Percentiles rank a stretch among this genome's conserved stretches.
Conservation (phyloP, 139 green algal genomes). For the Chlamydomonas asymmetrica region DNA sequence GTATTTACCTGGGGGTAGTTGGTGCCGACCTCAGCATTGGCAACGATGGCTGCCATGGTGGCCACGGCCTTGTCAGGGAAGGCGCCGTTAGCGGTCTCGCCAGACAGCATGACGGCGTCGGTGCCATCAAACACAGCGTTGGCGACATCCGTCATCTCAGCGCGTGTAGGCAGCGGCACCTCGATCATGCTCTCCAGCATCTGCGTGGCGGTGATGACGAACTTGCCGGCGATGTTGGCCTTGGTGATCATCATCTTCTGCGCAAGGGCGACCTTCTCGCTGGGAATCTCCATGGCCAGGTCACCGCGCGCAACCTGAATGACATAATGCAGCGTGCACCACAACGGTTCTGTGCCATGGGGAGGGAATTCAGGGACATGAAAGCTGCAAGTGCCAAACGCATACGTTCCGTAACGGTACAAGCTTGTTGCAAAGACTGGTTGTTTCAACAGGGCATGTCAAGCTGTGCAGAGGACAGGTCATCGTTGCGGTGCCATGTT, state of each 20-base stretch:
- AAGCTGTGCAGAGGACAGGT: too few species aligned
- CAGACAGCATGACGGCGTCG: constrained; percentile 65
- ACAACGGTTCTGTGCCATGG: too few species aligned
- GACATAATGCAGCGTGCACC: too few species aligned
- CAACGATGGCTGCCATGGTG: constrained; percentile 59
- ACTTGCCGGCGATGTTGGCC: constrained; percentile 79
- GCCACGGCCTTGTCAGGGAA: constrained; percentile 50
- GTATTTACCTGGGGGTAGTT: constrained; percentile 32
- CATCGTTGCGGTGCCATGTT: too few species aligned
- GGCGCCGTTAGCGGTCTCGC: constrained; percentile 60
- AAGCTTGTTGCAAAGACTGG: too few species aligned
- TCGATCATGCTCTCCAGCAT: constrained; percentile 70
- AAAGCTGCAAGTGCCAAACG: too few species aligned
- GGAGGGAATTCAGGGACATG: too few species aligned
- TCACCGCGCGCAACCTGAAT: constrained; percentile 65
- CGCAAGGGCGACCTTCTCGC: constrained; percentile 49
- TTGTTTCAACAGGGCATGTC: too few species aligned
- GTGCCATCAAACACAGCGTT: constrained; percentile 83
- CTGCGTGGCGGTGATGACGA: constrained; percentile 66
- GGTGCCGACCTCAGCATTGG: constrained; percentile 51
- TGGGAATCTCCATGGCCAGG: constrained; percentile 68
- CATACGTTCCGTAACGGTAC: too few species aligned
- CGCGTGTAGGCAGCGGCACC: constrained; percentile 62
- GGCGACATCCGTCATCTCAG: constrained; percentile 83
- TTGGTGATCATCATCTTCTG: constrained; percentile 85